These are phyloP conservation scores for Aschersonia sp. DNA, from an alignment of 2,329 filamentous ascomycete genomes.

Conservation along the genomic window DNA sequence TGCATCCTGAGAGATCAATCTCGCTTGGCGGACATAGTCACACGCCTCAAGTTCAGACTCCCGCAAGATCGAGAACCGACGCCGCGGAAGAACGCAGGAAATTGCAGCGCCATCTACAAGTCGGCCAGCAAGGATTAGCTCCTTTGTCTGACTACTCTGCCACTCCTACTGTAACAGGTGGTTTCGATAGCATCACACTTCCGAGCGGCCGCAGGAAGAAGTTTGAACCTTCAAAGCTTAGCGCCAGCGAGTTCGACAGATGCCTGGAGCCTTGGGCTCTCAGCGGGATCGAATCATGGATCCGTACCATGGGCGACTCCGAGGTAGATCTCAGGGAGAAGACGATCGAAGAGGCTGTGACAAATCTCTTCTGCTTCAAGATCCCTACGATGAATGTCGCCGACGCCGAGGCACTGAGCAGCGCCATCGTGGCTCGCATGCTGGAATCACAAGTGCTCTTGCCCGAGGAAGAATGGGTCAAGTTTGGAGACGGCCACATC, in stretches of 20 bases:
- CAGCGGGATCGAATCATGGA: slow-evolving; percentile 75
- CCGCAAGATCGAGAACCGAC: slow-evolving; percentile 89
- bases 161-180: slow-evolving; percentile 34
- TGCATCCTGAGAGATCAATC: slow-evolving; percentile 54
- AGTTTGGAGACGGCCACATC: slow-evolving; percentile 66
- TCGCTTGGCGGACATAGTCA: slow-evolving; percentile 74
- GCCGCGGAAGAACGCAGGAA: slow-evolving; percentile 57
- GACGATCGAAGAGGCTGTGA: slow-evolving; percentile 73
- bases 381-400: slow-evolving; percentile 98
- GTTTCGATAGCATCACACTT: slow-evolving; percentile 73
- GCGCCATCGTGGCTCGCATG: slow-evolving; percentile 68
- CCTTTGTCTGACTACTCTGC: slow-evolving; percentile 42
- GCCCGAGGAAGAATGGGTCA: slow-evolving; percentile 94
- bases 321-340: slow-evolving; percentile 78
- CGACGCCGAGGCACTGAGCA: slow-evolving; percentile 79
- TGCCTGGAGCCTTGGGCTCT: slow-evolving; percentile 89
- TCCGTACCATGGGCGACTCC: slow-evolving; percentile 79
- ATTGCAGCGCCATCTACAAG: slow-evolving; percentile 35
- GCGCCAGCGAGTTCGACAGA: slow-evolving; percentile 64
- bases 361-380: slow-evolving; percentile 83
- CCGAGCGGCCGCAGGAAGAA: slow-evolving; percentile 67
- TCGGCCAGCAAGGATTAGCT: slow-evolving; percentile 34
- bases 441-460: slow-evolving; percentile 63
- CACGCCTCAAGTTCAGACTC: slow-evolving; percentile 63
- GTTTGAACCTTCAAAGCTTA: slow-evolving; percentile 77